Base-by-base conservation (phyloP, 2,329 filamentous ascomycete genomes). In the Beauveria caledonica region DNA sequence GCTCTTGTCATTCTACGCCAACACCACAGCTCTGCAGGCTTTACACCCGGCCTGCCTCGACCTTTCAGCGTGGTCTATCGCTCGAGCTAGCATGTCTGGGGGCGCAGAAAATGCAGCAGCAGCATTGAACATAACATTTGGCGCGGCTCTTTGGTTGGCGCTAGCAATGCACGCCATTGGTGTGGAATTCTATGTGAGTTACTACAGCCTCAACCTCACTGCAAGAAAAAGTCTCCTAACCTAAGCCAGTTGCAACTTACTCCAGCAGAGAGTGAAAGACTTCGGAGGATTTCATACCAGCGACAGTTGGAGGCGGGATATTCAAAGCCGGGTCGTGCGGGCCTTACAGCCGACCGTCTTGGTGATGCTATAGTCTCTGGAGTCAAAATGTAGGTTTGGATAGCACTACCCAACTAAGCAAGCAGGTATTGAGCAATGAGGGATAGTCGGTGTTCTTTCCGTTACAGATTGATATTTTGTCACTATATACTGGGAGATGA, bases 281-380 rank as follows among this genome's bases (percentile, higher is more conserved):
- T 86, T 51, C 75, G 83, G 11, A 73, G 76, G n/a, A 74, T 86
- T 1, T 82, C 78, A 6, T 84, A 82, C 64, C 76, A 83, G 66
- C 73, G 77, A 48, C 83, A 86, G 64, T 63, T 83, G 7, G 80
- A 81, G 63, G 77, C 78, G 5, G 82, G 82, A 0, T 76, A 80
- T 69, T 73, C 68, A 48, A 72, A 76, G n/a, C 77, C 82, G 0
- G 80, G 78, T 0, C 73, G 73, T 23, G 74, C 75, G 3, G 80
- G 79, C 1, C 65, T 79, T 45, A 78, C 77, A 2, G 72, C 66
- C 1, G 77, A 80, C 64, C 68, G 70, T 7, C 65, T 74, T 25
- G 76, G 75, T 6, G 74, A 77, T 23, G 52, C 50, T 2, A 7
- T 11, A 3, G 4, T 8, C 13, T 60, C 13, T 60, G 58, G 58